Base-by-base conservation (phyloP, 1,139 yeast genomes). In the Pichia terricola region DNA sequence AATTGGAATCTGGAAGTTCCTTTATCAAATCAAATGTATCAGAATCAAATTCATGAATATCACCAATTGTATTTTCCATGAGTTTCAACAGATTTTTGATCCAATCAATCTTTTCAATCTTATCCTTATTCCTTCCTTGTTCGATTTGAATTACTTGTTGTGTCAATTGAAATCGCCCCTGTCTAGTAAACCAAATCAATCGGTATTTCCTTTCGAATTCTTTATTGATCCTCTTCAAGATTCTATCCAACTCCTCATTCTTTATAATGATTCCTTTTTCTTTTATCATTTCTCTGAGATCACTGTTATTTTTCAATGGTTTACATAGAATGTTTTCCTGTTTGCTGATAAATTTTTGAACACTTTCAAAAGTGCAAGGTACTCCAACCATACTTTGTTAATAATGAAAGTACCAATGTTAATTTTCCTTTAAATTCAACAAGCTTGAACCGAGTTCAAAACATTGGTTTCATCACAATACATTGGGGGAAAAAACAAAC, bases 1-100 rank as follows among this genome's bases (percentile, higher is more conserved):
- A 42, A 26, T 52, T 50, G 0, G 58, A 48, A 9, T 47, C 47
- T 1, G 65, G 65, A 11, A 62, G 42, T 43, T 61, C 65, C 27
- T 50, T 43, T 5, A 31, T 11, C 8, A 37, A 26, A 10, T 11
- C 25, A 22, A 34, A 22, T 22, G 6, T 26, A n/a, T 26, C 22
- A 22, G 27, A 26, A 9, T 60, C 46, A 42, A 59, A 38, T 10
- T 45, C 46, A 16, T 59, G 38, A 5, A 59, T 45, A 16, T 53
- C 54, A 4, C 50, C 50, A 42, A 27, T 26, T 4, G 8, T 27
- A 11, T 28, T 33, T 11, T 43, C 35, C 6, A 30, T 6, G 4
- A 30, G 22, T 11, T 26, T 7, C 11, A 38, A 4, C 6, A 38
- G 11, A 16, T 31, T 38, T 6, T 11, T 22, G 4, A 32, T 16